Conservation (phyloP, 495 filamentous ascomycete genomes). For the Margaritispora aquatica region DNA sequence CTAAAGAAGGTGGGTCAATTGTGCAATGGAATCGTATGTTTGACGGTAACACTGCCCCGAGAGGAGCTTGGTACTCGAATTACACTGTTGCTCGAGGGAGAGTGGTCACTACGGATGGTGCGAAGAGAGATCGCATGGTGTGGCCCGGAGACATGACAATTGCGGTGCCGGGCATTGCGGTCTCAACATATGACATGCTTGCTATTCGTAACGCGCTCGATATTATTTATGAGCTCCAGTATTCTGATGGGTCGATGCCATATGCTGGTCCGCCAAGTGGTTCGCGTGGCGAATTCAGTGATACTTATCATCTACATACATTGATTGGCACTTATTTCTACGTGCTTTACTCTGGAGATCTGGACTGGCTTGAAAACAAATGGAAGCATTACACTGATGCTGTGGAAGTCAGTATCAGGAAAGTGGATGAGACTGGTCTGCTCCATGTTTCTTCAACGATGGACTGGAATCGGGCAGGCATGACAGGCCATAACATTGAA, state of each 20-base stretch:
- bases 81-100: slow-evolving; percentile 46
- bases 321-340: slow-evolving; percentile 57
- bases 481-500: slow-evolving; percentile 45
- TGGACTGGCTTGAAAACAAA: slow-evolving; percentile 39
- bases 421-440: slow-evolving; percentile 43
- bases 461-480: slow-evolving; percentile 49
- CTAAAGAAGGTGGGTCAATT: slow-evolving; percentile 39
- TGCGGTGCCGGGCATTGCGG: slow-evolving; percentile 39
- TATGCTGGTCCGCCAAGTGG: slow-evolving; percentile 56
- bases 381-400: slow-evolving; percentile 45
- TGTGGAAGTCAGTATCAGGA: slow-evolving; percentile 44
- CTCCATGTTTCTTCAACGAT: slow-evolving; percentile 45
- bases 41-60: slow-evolving; percentile 29
- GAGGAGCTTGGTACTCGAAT: slow-evolving; percentile 35
- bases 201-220: slow-evolving; percentile 39
- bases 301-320: slow-evolving; percentile 58
- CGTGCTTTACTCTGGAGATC: slow-evolving; percentile 50
- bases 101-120: slow-evolving; percentile 47
- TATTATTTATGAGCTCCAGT: slow-evolving; percentile 37
- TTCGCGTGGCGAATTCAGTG: slow-evolving; percentile 42
- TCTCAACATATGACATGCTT: slow-evolving; percentile 38
- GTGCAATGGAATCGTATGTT: slow-evolving; percentile 33
- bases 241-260: slow-evolving; percentile 42
- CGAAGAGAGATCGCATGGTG: slow-evolving; percentile 51
- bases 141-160: slow-evolving; percentile 49